A percentile compares a stretch with the other conserved stretches of the same genome.
Conservation (phyloP, 2,329 filamentous ascomycete species). For the Nemania diffusa region DNA sequence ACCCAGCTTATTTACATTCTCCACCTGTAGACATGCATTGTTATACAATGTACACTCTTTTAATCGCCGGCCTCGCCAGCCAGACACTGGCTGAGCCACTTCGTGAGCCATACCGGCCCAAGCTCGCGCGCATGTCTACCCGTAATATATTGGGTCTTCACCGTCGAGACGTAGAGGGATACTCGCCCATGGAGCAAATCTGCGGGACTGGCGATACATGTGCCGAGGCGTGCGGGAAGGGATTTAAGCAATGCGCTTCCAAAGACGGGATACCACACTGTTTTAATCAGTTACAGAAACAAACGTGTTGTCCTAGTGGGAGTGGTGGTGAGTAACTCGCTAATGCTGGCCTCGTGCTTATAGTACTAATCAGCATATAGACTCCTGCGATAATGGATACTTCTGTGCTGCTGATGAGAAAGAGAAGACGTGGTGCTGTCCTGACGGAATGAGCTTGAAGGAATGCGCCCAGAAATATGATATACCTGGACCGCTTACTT, state of each 20-base stretch:
- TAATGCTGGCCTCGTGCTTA: slow-evolving; percentile 16
- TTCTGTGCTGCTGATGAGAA: slow-evolving; percentile 68
- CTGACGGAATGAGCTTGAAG: slow-evolving; percentile 62
- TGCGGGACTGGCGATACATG: slow-evolving; percentile 46
- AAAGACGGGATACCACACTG: slow-evolving; percentile 65
- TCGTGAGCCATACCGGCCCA: slow-evolving; percentile 43
- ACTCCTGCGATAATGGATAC: slow-evolving; percentile 69
- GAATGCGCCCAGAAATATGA: slow-evolving; percentile 64
- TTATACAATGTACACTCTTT: slow-evolving; percentile 37
- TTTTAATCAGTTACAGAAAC: slow-evolving; percentile 62
- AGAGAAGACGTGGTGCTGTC: slow-evolving; percentile 69
- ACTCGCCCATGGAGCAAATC: slow-evolving; percentile 46
- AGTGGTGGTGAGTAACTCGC: slow-evolving; percentile 62
- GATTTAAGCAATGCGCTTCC: slow-evolving; percentile 48
- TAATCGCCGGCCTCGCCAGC: slow-evolving; percentile 41
- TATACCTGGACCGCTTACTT: slow-evolving; percentile 60
- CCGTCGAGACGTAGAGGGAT: slow-evolving; percentile 41
- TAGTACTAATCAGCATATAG: slow-evolving; percentile 49
- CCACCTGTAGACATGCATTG: slow-evolving; percentile 40
- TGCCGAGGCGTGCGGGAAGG: slow-evolving; percentile 51
- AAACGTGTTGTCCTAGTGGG: slow-evolving; percentile 67
- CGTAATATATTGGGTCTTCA: slow-evolving; percentile 44
- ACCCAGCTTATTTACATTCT: neutral
- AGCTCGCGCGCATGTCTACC: slow-evolving; percentile 45
- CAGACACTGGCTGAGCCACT: slow-evolving; percentile 42